A percentile compares a stretch with the other conserved stretches of the same genome.
phyloP scores from a whole-genome alignment of 352 stramenopile genomes.

The Pythium utonaiense region DNA sequence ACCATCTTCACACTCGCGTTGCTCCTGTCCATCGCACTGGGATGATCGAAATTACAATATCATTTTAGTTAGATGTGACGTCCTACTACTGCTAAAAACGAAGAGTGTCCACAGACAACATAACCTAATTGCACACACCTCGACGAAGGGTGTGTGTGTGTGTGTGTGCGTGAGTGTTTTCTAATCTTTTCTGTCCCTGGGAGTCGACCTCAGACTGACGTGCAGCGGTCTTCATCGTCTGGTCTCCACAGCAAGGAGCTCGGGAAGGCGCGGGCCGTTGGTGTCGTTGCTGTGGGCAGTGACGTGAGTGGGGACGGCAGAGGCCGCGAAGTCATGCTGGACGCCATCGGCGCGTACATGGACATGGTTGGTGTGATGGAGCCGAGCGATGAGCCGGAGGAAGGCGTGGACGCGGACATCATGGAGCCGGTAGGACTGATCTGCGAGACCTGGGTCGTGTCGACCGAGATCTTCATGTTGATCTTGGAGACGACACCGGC shows the following conservation, averaged over 20 bases:
- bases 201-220: not conserved
- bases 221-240: constrained; percentile 29
- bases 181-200: not conserved
- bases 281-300: constrained; percentile 24
- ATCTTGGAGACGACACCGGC: constrained; percentile 45
- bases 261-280: constrained; percentile 30
- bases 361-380: constrained; percentile 32
- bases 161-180: not conserved
- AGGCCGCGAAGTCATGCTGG: constrained; percentile 34
- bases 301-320: constrained; percentile 45
- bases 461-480: constrained; percentile 43
- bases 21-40: no score
- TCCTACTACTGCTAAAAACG: constrained; percentile 1
- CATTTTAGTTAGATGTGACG: constrained; percentile 2
- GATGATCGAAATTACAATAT: not conserved
- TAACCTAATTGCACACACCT: not conserved
- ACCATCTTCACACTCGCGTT: no score
- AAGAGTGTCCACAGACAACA: not conserved
- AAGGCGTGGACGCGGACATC: constrained; percentile 4
- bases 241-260: constrained; percentile 46
- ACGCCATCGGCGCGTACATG: constrained; percentile 20
- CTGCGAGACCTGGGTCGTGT: constrained; percentile 9
- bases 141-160: no score
- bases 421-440: constrained; percentile 16
- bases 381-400: constrained; percentile 20